Base-by-base conservation (phyloP, 2,329 filamentous ascomycete species). In the Lachnum nothofagi region DNA sequence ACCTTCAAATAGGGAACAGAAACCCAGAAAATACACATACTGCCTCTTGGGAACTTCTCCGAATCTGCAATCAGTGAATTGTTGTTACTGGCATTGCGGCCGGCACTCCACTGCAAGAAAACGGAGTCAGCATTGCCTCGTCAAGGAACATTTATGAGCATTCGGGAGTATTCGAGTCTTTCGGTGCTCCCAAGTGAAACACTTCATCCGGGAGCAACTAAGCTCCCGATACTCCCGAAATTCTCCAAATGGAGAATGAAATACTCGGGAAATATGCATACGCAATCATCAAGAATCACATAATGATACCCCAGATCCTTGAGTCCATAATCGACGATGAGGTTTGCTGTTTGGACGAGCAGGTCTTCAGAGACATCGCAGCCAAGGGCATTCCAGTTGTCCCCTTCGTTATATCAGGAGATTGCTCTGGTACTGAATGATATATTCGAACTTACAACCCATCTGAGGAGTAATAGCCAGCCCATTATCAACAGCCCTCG, bases 281-380 rank as follows among this genome's bases (percentile, higher is more conserved):
- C n/a, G 61, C 75, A 77, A 55, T 79, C 76, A 54, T 79, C 76
- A 1, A 78, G 64, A 31, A 63, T 78, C 48, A 83, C 72, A 46
- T 82, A 80, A 17, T 73, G 64, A 58, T 82, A 82, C 2, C 79
- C 79, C 3, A 72, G 67, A 34, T 77, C 74, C 60, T 72, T 71
- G 10, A 78, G 68, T 3, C 74, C 77, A 3, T 74, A 67, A 7
- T 71, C 65, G 17, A 78, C 67, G 31, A 80, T 67, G 27, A 71
- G 64, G 34, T 74, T 57, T 1, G 73, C 76, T 0, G 73, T 70
- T 22, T 67, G 65, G 6, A 77, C 52, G 53, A 80, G 72, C n/a
- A 73, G 67, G 2, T 64, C 63, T 57, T 78, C 72, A 44, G 70
- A 71, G 46, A 79, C 76, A 46, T 75, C 64, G 62, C 76, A 78